These are phyloP conservation scores for Pleurotus djamor DNA, from an alignment of 768 basidiomycete species.

Conservation along the genomic window DNA sequence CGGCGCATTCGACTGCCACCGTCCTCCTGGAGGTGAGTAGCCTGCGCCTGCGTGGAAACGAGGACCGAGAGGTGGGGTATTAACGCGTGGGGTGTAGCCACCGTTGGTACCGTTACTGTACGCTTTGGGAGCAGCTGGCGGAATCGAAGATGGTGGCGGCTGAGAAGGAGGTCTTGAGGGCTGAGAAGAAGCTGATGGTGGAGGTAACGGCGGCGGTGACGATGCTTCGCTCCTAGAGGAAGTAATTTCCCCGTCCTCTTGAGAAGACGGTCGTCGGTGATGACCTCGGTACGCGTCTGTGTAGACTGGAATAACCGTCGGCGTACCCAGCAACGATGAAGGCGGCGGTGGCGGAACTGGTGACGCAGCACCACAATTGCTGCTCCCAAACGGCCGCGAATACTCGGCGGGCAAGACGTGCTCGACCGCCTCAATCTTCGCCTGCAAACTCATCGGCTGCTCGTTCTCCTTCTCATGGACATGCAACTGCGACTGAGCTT, in stretches of 20 bases:
- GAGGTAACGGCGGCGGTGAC: conserved; percentile 7
- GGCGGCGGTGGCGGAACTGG: neutral
- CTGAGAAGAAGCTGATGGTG: neutral
- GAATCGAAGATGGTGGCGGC: neutral
- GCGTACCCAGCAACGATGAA: too few species aligned
- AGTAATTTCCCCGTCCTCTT: conserved; percentile 54
- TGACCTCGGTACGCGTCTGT: conserved; percentile 7
- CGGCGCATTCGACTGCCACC: conserved; percentile 8
- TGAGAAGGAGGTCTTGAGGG: neutral
- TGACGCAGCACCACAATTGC: neutral
- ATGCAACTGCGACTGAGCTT: neutral
- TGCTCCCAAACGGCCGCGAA: neutral
- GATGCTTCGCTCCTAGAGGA: conserved; percentile 19
- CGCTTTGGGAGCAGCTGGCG: conserved; percentile 24
- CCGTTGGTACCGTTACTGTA: conserved; percentile 6
- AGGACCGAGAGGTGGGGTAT: conserved; percentile 46
- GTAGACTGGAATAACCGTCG: neutral
- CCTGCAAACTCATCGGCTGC: conserved; percentile 10
- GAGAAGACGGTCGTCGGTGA: conserved; percentile 28
- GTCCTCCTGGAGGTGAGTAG: conserved; percentile 18
- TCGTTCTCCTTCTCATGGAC: neutral
- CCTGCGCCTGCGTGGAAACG: conserved; percentile 34
- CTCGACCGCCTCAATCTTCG: conserved; percentile 17
- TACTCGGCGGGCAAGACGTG: conserved; percentile 8
- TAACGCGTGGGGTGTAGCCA: conserved; percentile 27